These are phyloP conservation scores for Amauroascus verrucosus DNA, from an alignment of 2,329 filamentous ascomycete genomes.

Conservation along the genomic window DNA sequence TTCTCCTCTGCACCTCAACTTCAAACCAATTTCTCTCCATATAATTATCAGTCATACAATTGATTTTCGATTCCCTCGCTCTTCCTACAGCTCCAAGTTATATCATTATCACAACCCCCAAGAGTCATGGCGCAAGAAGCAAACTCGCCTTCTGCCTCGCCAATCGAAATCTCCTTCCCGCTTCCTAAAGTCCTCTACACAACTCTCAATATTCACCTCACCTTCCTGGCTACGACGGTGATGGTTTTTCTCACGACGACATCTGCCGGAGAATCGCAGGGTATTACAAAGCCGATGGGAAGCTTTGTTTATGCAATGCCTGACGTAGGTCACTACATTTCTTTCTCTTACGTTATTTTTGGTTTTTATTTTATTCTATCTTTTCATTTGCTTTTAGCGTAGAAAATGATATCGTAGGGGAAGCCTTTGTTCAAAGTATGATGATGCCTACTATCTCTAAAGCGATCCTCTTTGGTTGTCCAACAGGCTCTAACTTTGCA, in stretches of 20 bases:
- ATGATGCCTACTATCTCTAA: no score
- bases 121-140: neutral
- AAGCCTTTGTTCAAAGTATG: no score
- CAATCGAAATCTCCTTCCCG: slow-evolving; percentile 47
- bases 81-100: no score
- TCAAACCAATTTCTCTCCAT: no score
- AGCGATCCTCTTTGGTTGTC: no score
- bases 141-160: slow-evolving; percentile 26
- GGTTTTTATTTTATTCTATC: neutral
- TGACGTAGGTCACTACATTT: slow-evolving; percentile 50
- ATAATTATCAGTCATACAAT: neutral
- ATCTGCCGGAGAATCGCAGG: slow-evolving; percentile 34
- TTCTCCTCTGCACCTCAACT: no score
- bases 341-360: neutral
- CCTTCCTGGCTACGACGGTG: slow-evolving; percentile 42
- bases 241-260: slow-evolving; percentile 50
- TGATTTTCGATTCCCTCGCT: no score
- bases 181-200: slow-evolving; percentile 47
- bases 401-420: no score
- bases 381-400: no score
- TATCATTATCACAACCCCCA: no score
- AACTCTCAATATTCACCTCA: slow-evolving; percentile 51
- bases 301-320: slow-evolving; percentile 92
- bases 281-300: slow-evolving; percentile 51
- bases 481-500: no score